Base-by-base conservation (phyloP, 345 rosid species). In the Eucalyptus erythrocorys region DNA sequence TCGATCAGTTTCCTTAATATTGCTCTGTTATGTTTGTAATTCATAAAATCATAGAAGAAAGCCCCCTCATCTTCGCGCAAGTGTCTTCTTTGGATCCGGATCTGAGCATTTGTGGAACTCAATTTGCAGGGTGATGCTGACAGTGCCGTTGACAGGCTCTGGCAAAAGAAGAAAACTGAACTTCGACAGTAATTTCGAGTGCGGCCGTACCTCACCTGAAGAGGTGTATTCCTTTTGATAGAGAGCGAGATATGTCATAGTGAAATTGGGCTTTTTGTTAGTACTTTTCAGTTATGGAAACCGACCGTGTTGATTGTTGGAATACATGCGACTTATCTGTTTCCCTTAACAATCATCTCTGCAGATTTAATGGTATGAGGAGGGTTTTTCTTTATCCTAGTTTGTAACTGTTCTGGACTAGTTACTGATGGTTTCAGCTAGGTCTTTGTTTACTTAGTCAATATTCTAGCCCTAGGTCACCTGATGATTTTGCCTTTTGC, bases 131-230 rank as follows among this genome's bases (percentile, higher is more conserved):
- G 94, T 57, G 94, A 93, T 88, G 95, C 92, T 19, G 95, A 94
- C 90, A 94, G 94, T 87, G 94, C 90, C 34, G 22, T 94, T 16
- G 96, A 93, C 84, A 91, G 94, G 92, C 93, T 93, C 30, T 95
- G 97, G 97, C 94, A 92, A 87, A 94, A 93, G 93, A 95, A 93
- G 93, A 92, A 86, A 85, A 91, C 90, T 48, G 94, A 93, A 79
- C 66, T 89, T 21, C 89, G 89, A 30, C 93, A 93, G 87, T 89
- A 88, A 85, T 86, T 21, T 68, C 5, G 8, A 71, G 27, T 71
- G 45, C 13, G 3, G 45, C 45, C 3, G 21, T 14, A 64, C 19
- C 15, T 40, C 47, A 21, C 45, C 84, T 6, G 27, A 21, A 76
- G 47, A 76, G 15, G 47, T 76, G 47, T 40, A 76, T 76, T 76